Evolutionary conservation across 805 yeast species (phyloP).

Genomic region (Candida nonsorbophila): DNA sequence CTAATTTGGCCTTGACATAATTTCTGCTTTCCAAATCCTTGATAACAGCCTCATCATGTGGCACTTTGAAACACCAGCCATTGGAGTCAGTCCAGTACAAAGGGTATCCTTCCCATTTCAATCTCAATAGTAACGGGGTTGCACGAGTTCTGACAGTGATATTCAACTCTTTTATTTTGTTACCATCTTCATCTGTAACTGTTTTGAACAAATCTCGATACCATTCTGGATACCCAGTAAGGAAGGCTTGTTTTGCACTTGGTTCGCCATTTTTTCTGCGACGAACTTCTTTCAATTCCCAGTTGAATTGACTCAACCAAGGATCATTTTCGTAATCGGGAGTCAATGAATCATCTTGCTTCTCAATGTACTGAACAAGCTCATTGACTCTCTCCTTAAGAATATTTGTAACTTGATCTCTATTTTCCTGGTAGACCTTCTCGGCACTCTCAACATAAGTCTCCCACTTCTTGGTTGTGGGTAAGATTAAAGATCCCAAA

Average conservation of each 20-base stretch:
- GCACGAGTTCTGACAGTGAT: slow-evolving; percentile 69
- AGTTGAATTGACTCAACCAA: slow-evolving; percentile 86
- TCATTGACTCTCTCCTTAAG: slow-evolving; percentile 57
- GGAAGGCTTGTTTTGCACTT: slow-evolving; percentile 60
- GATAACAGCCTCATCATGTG: slow-evolving; percentile 23
- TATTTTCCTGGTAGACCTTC: slow-evolving; percentile 52
- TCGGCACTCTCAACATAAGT: slow-evolving; percentile 69
- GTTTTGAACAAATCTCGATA: slow-evolving; percentile 54
- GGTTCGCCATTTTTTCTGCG: slow-evolving; percentile 67
- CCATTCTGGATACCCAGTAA: slow-evolving; percentile 95
- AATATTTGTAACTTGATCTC: slow-evolving; percentile 50
- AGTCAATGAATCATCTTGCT: slow-evolving; percentile 15
- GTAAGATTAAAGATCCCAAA: slow-evolving; percentile 69
- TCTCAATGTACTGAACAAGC: slow-evolving; percentile 40
- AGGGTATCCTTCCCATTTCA: slow-evolving; percentile 84
- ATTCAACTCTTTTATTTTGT: slow-evolving; percentile 37
- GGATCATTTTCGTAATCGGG: slow-evolving; percentile 59
- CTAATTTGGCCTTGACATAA: slow-evolving; percentile 26
- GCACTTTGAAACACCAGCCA: slow-evolving; percentile 89
- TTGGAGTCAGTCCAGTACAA: slow-evolving; percentile 68
- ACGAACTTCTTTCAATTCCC: slow-evolving; percentile 63
- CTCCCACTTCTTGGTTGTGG: slow-evolving; percentile 73
- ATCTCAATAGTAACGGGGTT: slow-evolving; percentile 68
- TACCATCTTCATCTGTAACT: slow-evolving; percentile 17
- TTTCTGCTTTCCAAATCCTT: slow-evolving; percentile 31